Conservation (phyloP, 495 filamentous ascomycete species). For the Chaetomium fimeti region DNA sequence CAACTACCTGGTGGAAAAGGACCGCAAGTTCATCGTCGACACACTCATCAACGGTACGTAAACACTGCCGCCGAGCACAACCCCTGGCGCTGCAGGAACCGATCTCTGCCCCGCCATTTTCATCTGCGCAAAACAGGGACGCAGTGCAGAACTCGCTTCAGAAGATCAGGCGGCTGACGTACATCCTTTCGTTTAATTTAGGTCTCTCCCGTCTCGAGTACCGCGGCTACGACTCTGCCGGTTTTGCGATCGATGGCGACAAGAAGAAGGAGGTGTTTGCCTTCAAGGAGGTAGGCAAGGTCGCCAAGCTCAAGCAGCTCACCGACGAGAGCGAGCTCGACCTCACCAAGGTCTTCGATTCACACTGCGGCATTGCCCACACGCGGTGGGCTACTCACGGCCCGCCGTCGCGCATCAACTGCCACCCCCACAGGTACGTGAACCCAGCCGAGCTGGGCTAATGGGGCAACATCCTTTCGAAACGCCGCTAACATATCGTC, state of each 20-base stretch:
- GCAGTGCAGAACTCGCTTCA: background rate
- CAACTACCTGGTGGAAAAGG: conserved; percentile 90
- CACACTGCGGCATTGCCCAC: conserved; percentile 96
- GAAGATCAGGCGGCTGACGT: conserved; percentile 23
- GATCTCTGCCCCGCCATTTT: conserved; percentile 23
- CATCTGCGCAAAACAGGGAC: conserved; percentile 26
- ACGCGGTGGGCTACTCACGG: conserved; percentile 99
- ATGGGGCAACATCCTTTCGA: background rate
- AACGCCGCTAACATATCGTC: background rate
- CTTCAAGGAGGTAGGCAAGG: conserved; percentile 99
- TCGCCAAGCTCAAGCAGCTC: conserved; percentile 90
- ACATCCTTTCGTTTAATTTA: conserved; percentile 29
- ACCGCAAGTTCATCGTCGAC: conserved; percentile 89
- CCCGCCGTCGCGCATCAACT: conserved; percentile 87
- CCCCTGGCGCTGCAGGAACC: conserved; percentile 13
- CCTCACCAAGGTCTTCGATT: conserved; percentile 89
- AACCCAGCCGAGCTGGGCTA: background rate
- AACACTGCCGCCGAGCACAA: background rate
- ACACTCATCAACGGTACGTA: conserved; percentile 86
- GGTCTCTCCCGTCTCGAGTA: conserved; percentile 88
- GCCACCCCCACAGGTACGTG: conserved; percentile 94
- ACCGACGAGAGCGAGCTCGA: conserved; percentile 81
- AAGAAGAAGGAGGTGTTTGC: conserved; percentile 97
- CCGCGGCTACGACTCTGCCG: conserved; percentile 95
- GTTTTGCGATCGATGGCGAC: conserved; percentile 93